A percentile compares a stretch with the other conserved stretches of the same genome.
Evolutionary conservation across 208 protist species (phyloP).

Genomic region (Trichomonas gallinae): DNA sequence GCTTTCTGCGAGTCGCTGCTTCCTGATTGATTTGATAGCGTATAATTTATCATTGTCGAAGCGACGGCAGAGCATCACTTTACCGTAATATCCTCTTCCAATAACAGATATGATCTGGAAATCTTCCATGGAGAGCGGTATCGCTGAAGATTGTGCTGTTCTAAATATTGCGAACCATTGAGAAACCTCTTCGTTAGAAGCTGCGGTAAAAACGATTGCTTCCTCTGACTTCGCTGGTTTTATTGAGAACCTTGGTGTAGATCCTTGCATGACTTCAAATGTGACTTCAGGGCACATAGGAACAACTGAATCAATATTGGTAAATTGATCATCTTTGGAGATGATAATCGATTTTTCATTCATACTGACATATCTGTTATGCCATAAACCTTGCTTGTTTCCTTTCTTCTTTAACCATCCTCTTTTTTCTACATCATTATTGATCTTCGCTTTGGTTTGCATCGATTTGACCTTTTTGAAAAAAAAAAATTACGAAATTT

Average conservation of each 20-base stretch:
- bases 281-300: neutral
- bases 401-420: constrained; percentile 2
- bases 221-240: neutral
- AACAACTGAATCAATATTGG: neutral
- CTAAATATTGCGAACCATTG: neutral
- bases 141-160: neutral
- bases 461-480: too few relatives aligned
- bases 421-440: neutral
- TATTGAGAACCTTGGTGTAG: neutral
- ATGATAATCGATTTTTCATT: neutral
- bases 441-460: too few relatives aligned
- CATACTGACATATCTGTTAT: neutral
- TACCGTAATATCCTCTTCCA: neutral
- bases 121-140: neutral
- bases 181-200: neutral
- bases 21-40: neutral
- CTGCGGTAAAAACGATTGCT: neutral
- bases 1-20: neutral
- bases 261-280: neutral
- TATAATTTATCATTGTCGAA: neutral
- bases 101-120: neutral
- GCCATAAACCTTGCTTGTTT: neutral
- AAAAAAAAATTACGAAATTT: too few relatives aligned
- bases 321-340: neutral
- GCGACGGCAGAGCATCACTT: neutral